Base-by-base conservation (phyloP, 106 monocot species). In the Acorus calamus region DNA sequence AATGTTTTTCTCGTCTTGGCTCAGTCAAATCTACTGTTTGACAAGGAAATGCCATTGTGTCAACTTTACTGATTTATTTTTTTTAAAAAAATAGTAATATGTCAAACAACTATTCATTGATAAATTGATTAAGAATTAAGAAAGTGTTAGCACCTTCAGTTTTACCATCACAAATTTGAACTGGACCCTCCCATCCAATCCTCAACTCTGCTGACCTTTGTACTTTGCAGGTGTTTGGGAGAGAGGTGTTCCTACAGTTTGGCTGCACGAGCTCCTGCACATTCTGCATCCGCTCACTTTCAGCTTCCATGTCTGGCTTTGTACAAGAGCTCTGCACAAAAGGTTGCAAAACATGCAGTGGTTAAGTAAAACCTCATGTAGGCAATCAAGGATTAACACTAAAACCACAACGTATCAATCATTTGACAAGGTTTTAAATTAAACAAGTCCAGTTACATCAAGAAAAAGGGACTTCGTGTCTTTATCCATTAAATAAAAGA, bases 291-390 rank as follows among this genome's bases (percentile, higher is more conserved):
- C 43, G 73, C 46, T 47, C 69, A 67, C 89, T 86, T 55, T 83
- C 80, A 66, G 71, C 78, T 64, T 91, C 86, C 61, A 76, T 67
- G 2, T 81, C 78, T 69, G 80, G 83, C 62, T 71, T 81, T 74
- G 80, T 81, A 74, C 90, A 86, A 62, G 83, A 86, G 60, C 83
- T 91, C 90, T 91, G 77, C 66, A 73, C 45, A 70, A 64, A 41
- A 67, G 46, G 56, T 61, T 14, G 43, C 53, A 80, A 69, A 77
- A 63, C 48, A 12, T 61, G 53, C 52, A 73, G 6, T 47, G 8
- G 52, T 41, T 14, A 62, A 2, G 8, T 64, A 64, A 69, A 55
- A 60, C 51, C 8, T 52, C 53, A 66, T 51, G 11, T 60, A 45
- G 54, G 52, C 59, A 55, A 58, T 57, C 48, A 62, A 28, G 28